Conservation (phyloP, 805 yeast genomes). For the Hyphopichia homilentoma region DNA sequence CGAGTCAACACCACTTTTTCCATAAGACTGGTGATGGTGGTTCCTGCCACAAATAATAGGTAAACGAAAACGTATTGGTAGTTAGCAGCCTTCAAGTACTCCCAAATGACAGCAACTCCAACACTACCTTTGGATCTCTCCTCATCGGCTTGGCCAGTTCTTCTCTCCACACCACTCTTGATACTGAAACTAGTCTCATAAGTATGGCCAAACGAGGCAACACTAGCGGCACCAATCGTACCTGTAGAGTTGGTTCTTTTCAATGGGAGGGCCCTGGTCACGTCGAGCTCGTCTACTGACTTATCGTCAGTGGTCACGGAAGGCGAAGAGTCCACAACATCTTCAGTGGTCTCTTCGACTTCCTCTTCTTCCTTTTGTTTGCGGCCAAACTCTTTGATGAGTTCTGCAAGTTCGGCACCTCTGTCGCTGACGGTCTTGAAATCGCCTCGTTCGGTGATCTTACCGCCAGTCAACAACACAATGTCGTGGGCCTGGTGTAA, state of each 20-base stretch:
- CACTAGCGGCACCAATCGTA: constrained; percentile 20
- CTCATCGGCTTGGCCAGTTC: constrained; percentile 18
- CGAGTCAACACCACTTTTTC: constrained; percentile 19
- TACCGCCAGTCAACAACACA: constrained; percentile 24
- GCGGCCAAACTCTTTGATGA: constrained; percentile 29
- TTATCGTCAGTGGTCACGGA: constrained; percentile 6
- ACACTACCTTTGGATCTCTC: constrained; percentile 21
- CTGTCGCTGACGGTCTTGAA: constrained; percentile 45
- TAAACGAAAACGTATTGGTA: constrained; percentile 17
- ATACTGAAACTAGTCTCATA: constrained; percentile 25
- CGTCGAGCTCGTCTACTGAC: not conserved
- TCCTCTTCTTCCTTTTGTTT: constrained; percentile 11
- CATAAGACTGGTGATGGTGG: constrained; percentile 3
- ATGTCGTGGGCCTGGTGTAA: constrained; percentile 32
- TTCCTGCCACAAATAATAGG: constrained; percentile 1
- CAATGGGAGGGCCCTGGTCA: too few relatives aligned
- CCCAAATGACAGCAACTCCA: constrained; percentile 23
- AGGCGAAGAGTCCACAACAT: constrained; percentile 11
- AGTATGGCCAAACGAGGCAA: constrained; percentile 30
- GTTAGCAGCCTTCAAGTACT: constrained; percentile 32
- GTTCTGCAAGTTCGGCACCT: constrained; percentile 29
- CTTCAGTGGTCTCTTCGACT: constrained; percentile 13
- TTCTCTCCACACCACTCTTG: constrained; percentile 10
- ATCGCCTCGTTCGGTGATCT: constrained; percentile 39
- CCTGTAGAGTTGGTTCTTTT: constrained; percentile 2